Percentiles rank a stretch among this genome's conserved stretches.
phyloP scores from a whole-genome alignment of 2,329 filamentous ascomycete genomes.

The Plenodomus tracheiphilus region DNA sequence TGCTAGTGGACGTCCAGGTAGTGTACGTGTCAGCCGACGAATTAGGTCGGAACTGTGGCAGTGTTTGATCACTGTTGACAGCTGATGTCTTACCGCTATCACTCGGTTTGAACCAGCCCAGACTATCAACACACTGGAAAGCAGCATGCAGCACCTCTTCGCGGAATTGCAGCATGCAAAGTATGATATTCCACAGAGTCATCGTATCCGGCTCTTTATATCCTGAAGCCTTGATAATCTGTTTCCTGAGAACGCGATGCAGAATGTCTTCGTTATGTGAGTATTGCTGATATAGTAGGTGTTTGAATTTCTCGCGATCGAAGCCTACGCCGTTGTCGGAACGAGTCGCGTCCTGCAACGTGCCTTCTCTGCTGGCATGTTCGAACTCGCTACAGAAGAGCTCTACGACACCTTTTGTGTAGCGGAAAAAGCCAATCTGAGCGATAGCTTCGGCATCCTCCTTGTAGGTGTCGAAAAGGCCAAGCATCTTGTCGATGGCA shows the following conservation, averaged over 20 bases:
- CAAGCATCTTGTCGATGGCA: slow-evolving; percentile 23
- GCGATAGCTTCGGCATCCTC: slow-evolving; percentile 19
- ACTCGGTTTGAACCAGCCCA: slow-evolving; percentile 20
- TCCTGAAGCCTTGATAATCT: slow-evolving; percentile 7
- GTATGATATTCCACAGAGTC: slow-evolving; percentile 28
- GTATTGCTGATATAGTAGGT: neutral
- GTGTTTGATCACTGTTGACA: slow-evolving; percentile 59
- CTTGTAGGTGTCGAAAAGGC: slow-evolving; percentile 17
- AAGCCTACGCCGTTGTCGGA: neutral
- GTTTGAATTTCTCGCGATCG: neutral
- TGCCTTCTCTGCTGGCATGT: neutral
- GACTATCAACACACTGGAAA: slow-evolving; percentile 10
- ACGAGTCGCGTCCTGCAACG: neutral
- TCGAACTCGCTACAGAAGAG: slow-evolving; percentile 11
- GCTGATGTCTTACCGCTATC: neutral
- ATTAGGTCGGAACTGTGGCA: slow-evolving; percentile 71
- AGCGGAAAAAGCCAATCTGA: slow-evolving; percentile 31
- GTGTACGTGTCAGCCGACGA: slow-evolving; percentile 21
- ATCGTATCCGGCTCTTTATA: slow-evolving; percentile 14
- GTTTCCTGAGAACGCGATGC: slow-evolving; percentile 1
- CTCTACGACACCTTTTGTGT: slow-evolving; percentile 29
- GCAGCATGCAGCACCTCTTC: slow-evolving; percentile 23
- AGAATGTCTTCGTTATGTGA: neutral
- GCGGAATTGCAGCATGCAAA: slow-evolving; percentile 25
- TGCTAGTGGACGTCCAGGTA: neutral